phyloP scores from a whole-genome alignment of 768 basidiomycete species.

The Collybiopsis confluens region DNA sequence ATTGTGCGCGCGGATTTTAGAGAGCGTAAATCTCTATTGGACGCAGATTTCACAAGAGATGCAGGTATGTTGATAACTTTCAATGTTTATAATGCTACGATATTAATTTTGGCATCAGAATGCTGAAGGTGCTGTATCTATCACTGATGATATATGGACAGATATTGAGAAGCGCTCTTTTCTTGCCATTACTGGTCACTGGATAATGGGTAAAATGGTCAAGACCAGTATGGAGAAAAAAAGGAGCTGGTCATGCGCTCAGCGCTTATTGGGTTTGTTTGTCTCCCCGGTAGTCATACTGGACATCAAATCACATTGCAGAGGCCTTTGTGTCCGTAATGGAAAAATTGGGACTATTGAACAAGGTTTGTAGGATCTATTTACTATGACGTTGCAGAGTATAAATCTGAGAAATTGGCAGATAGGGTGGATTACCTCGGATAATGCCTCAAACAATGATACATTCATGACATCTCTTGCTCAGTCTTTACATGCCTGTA shows the following conservation, averaged over 20 bases:
- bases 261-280: slow-evolving; percentile 31
- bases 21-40: slow-evolving; percentile 22
- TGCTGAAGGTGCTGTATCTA: slow-evolving; percentile 27
- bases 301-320: slow-evolving; percentile 35
- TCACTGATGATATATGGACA: slow-evolving; percentile 33
- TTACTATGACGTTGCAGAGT: no score
- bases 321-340: slow-evolving; percentile 25
- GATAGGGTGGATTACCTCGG: slow-evolving; percentile 32
- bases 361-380: no score
- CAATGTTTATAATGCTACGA: neutral
- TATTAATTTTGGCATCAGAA: slow-evolving; percentile 14
- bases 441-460: no score
- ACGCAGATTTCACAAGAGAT: slow-evolving; percentile 16
- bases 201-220: slow-evolving; percentile 22
- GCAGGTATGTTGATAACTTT: slow-evolving; percentile 11
- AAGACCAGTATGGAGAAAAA: slow-evolving; percentile 18
- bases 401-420: no score
- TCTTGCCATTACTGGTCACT: slow-evolving; percentile 43
- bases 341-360: slow-evolving; percentile 21
- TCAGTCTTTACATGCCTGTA: no score
- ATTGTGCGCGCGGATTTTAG: slow-evolving; percentile 17
- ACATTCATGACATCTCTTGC: no score
- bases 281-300: slow-evolving; percentile 30
- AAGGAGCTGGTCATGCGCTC: slow-evolving; percentile 20
- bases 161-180: slow-evolving; percentile 29